Evolutionary conservation across 2,329 filamentous ascomycete genomes (phyloP).

Genomic region (Exophiala sp.): DNA sequence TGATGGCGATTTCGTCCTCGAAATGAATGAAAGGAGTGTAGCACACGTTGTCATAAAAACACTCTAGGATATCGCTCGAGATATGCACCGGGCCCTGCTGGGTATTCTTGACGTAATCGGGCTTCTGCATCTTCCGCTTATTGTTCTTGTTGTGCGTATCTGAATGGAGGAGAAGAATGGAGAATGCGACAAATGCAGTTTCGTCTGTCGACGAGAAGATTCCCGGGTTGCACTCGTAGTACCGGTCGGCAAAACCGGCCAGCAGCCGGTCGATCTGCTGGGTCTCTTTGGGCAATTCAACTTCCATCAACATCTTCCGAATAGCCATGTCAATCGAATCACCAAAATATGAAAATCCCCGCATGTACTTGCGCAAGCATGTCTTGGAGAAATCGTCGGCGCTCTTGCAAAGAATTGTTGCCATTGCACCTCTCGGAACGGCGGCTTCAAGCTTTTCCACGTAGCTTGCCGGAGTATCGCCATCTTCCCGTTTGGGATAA

Average conservation of each 20-base stretch:
- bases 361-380: constrained; percentile 89
- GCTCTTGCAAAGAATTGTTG: constrained; percentile 78
- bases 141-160: constrained; percentile 99
- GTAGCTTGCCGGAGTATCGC: constrained; percentile 86
- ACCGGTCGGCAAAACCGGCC: constrained; percentile 90
- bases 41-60: constrained; percentile 97
- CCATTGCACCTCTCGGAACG: constrained; percentile 74
- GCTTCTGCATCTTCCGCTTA: constrained; percentile 97
- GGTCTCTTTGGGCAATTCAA: constrained; percentile 91
- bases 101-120: constrained; percentile 92
- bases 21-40: constrained; percentile 98
- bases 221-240: constrained; percentile 96
- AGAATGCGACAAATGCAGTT: constrained; percentile 98
- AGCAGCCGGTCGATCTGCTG: constrained; percentile 95
- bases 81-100: constrained; percentile 77
- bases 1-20: constrained; percentile 80
- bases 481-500: constrained; percentile 73
- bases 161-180: constrained; percentile 89
- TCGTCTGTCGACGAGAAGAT: constrained; percentile 71
- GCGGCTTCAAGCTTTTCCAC: constrained; percentile 74
- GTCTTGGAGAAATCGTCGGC: constrained; percentile 74
- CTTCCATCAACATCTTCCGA: constrained; percentile 91
- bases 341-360: constrained; percentile 88
- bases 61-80: constrained; percentile 77
- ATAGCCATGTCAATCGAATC: constrained; percentile 98